Percentiles rank a stretch among this genome's conserved stretches.
phyloP scores from a whole-genome alignment of 129 eudicot species.

The Saposhnikovia divaricata region DNA sequence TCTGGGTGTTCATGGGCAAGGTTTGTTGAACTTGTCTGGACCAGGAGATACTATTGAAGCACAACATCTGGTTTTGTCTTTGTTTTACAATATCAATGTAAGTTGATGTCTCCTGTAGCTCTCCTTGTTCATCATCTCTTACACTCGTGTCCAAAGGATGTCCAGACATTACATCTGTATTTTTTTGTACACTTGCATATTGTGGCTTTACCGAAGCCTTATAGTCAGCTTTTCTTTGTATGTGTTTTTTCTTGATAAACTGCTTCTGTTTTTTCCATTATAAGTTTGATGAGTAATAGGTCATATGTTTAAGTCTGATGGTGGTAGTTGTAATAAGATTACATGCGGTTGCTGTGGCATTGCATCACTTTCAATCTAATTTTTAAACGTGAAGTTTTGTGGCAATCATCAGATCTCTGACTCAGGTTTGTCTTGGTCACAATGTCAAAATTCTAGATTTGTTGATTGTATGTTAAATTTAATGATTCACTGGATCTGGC shows the following conservation, averaged over 20 bases:
- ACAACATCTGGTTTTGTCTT: constrained; percentile 74
- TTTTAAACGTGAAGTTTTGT: neutral
- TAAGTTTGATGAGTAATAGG: neutral
- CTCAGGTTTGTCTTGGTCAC: neutral
- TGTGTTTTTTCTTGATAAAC: neutral
- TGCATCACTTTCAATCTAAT: neutral
- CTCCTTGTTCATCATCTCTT: neutral
- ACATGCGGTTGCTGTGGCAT: neutral
- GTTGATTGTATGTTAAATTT: neutral
- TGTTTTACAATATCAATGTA: constrained; percentile 87
- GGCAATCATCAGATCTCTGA: neutral
- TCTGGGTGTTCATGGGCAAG: constrained; percentile 98
- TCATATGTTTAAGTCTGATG: neutral
- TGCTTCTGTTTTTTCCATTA: neutral
- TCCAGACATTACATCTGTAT: neutral
- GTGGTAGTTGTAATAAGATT: neutral
- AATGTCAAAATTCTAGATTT: neutral
- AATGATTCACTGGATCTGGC: neutral
- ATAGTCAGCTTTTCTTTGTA: neutral
- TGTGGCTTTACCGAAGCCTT: neutral
- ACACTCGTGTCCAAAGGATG: neutral
- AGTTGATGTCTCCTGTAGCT: constrained; percentile 20
- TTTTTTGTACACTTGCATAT: neutral
- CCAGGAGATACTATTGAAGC: constrained; percentile 94
- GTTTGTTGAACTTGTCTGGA: constrained; percentile 82